Conservation (phyloP, 2,329 filamentous ascomycete genomes). For the Monosporascus cannonballus region DNA sequence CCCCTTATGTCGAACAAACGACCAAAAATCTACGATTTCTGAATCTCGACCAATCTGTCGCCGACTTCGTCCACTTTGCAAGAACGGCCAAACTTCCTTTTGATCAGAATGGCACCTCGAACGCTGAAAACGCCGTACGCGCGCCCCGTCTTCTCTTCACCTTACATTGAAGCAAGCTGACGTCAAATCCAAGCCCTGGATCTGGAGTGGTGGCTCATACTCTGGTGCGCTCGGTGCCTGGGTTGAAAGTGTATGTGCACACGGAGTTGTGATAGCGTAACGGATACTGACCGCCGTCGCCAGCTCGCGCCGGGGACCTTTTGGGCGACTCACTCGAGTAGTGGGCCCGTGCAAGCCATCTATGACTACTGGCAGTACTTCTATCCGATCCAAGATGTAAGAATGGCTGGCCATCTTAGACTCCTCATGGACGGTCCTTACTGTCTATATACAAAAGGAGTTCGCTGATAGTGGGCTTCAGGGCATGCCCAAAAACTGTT, state of each 20-base stretch:
- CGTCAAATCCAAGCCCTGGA: constrained; percentile 39
- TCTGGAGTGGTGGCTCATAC: constrained; percentile 51
- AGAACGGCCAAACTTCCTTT: constrained; percentile 47
- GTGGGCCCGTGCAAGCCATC: constrained; percentile 49
- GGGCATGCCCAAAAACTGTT: constrained; percentile 55
- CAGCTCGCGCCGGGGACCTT: constrained; percentile 44
- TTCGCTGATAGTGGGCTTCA: too few species aligned
- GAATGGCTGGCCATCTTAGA: not conserved
- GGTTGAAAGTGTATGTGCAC: constrained; percentile 34
- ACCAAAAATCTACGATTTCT: constrained; percentile 48
- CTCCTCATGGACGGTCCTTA: not conserved
- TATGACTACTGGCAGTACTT: constrained; percentile 56
- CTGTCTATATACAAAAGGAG: too few species aligned
- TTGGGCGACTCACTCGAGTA: constrained; percentile 54
- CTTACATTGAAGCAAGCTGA: not conserved
- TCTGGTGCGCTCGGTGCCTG: constrained; percentile 50
- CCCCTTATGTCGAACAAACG: constrained; percentile 43
- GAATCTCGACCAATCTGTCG: constrained; percentile 46
- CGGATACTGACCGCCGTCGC: constrained; percentile 2
- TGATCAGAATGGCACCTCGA: constrained; percentile 38
- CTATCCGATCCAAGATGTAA: constrained; percentile 41
- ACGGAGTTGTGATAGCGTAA: not conserved
- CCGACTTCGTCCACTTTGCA: constrained; percentile 49
- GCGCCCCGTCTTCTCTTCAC: not conserved
- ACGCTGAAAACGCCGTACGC: constrained; percentile 39